Conservation (phyloP, 106 monocot genomes). For the Phalaenopsis equestris region DNA sequence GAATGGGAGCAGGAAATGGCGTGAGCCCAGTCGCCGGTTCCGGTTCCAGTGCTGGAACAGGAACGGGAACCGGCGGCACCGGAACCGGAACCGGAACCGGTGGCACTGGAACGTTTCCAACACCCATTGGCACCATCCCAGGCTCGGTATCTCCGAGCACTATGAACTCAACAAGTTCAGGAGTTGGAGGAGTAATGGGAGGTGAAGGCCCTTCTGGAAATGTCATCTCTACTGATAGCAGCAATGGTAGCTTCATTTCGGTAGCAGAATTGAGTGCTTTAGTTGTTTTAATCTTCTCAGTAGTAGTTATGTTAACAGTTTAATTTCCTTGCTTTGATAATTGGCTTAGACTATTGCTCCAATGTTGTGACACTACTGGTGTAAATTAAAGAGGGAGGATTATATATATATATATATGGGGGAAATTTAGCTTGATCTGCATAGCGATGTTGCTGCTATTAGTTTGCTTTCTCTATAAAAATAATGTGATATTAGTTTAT, state of each 20-base stretch:
- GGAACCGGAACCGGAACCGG: not conserved
- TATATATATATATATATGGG: not conserved
- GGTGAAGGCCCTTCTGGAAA: conserved; percentile 33
- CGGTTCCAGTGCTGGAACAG: not conserved
- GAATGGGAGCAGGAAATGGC: conserved; percentile 5
- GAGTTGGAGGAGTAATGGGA: conserved; percentile 11
- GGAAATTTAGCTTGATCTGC: too few species aligned
- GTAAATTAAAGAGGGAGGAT: not conserved
- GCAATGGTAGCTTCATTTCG: not conserved
- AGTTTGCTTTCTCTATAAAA: not conserved
- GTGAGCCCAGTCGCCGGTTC: conserved; percentile 14
- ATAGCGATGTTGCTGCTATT: too few species aligned
- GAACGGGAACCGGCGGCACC: conserved; percentile 3
- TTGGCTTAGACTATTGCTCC: not conserved
- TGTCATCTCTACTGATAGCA: conserved; percentile 18
- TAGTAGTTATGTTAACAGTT: not conserved
- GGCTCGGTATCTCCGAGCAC: not conserved
- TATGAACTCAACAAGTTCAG: conserved; percentile 2
- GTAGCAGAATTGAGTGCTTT: conserved; percentile 3
- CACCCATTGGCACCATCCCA: conserved; percentile 16
- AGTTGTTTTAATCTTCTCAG: not conserved
- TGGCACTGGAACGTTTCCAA: not conserved
- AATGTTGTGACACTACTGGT: too few species aligned
- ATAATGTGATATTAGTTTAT: too few species aligned
- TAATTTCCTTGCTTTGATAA: not conserved